A percentile compares a stretch with the other conserved stretches of the same genome.
Conservation (phyloP, 2,329 filamentous ascomycete genomes). For the Ophiostoma sp. region DNA sequence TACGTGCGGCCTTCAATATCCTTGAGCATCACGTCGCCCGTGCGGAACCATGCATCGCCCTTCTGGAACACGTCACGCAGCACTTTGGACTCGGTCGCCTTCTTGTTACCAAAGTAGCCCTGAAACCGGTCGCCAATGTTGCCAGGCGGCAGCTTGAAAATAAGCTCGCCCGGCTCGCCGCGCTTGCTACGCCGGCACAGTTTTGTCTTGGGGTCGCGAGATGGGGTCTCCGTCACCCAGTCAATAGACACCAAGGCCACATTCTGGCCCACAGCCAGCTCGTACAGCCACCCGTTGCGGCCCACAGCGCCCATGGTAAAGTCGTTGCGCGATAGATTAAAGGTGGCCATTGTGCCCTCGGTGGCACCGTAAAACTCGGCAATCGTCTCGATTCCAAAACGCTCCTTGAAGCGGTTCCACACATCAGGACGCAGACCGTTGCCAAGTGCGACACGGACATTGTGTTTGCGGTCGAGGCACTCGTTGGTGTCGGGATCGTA, state of each 20-base stretch:
- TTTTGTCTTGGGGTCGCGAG: constrained; percentile 62
- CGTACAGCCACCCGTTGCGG: constrained; percentile 59
- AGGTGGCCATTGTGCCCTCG: constrained; percentile 63
- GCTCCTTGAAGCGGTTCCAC: constrained; percentile 76
- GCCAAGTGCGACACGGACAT: constrained; percentile 69
- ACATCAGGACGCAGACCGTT: constrained; percentile 82
- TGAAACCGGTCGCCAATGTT: constrained; percentile 60
- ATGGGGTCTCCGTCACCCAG: constrained; percentile 61
- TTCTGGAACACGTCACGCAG: constrained; percentile 65
- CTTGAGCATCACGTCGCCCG: constrained; percentile 73
- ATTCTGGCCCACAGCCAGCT: constrained; percentile 46
- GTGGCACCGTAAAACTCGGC: constrained; percentile 79
- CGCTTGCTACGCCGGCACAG: constrained; percentile 55
- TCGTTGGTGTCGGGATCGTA: constrained; percentile 59
- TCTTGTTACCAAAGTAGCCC: constrained; percentile 72
- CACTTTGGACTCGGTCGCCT: constrained; percentile 68
- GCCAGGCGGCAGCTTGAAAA: constrained; percentile 65
- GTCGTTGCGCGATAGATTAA: constrained; percentile 69
- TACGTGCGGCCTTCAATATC: constrained; percentile 66
- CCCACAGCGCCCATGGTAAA: constrained; percentile 74
- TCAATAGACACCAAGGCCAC: constrained; percentile 64
- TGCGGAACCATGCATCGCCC: constrained; percentile 77
- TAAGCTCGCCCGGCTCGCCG: constrained; percentile 67
- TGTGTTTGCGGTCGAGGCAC: constrained; percentile 65
- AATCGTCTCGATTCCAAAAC: constrained; percentile 68